Evolutionary conservation across 345 rosid species (phyloP).

Genomic region (Eucalyptus polyanthemos): DNA sequence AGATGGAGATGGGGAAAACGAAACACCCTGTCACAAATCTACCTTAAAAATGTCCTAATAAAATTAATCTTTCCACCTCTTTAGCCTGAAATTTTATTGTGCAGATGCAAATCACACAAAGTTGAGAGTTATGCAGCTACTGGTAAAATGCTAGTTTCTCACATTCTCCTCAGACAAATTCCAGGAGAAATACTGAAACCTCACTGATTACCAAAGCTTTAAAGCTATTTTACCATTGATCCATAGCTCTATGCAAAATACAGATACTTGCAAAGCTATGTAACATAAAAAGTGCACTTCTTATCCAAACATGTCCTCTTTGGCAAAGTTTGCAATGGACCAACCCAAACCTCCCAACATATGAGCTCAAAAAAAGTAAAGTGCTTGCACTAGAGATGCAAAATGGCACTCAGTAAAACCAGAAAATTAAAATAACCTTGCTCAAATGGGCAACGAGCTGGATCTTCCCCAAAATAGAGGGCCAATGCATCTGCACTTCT

Average conservation of each 20-base stretch:
- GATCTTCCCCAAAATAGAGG: conserved; percentile 94
- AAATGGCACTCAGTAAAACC: background rate
- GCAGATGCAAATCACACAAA: background rate
- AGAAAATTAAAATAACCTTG: conserved; percentile 40
- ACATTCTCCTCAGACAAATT: background rate
- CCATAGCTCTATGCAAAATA: background rate
- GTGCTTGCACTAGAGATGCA: background rate
- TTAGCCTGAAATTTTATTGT: background rate
- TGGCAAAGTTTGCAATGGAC: background rate
- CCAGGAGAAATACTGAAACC: background rate
- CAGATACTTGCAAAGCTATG: background rate
- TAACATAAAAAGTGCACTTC: background rate
- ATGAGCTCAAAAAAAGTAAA: background rate
- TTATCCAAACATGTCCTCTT: background rate
- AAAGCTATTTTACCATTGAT: background rate
- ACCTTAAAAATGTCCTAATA: background rate
- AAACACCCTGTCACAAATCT: background rate
- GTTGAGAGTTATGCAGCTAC: background rate
- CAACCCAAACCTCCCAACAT: background rate
- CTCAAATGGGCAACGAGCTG: conserved; percentile 81
- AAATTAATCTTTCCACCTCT: background rate
- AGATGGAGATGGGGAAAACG: background rate
- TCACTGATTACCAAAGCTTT: background rate
- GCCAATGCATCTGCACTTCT: conserved; percentile 80
- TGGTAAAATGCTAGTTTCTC: background rate